Evolutionary conservation across 306 rosid species (phyloP), one percentile per base, ranked within the genome.

Genomic region (Sindora glabra): DNA sequence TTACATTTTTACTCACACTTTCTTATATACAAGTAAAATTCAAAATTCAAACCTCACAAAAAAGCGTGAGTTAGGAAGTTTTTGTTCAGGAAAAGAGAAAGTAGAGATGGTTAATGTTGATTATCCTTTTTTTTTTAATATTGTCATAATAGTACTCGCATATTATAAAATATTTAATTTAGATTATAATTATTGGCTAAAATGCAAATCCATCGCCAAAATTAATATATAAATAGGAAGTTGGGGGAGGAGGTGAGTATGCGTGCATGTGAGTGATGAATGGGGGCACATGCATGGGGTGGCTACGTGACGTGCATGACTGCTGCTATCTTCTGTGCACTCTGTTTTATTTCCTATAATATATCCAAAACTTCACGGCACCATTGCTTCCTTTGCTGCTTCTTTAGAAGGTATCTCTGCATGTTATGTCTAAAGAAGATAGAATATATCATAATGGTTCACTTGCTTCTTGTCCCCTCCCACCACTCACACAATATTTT

Each of bases 211-310:
- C n/a, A n/a, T n/a, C n/a, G n/a, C n/a, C 18, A 16, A 1, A 8
- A n/a, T 51, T 26, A 6, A 26, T n/a, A 3, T 29, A 59, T 23
- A 49, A n/a, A 5, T 21, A 38, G 1, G 44, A 33, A 17, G 0
- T 5, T 1, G 10, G 13, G 16, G 11, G 23, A 33, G 50, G 45
- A 37, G 46, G 49, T 4, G 40, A 4, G 19, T 14, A 12, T 12
- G 49, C 8, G 29, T 62, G 83, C 94, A 86, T 86, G 95, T 86
- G 95, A 73, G 67, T 62, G 86, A 78, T 64, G 85, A 69, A 78
- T 75, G 76, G 23, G 6, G 60, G 85, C 95, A 86, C 95, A 83
- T 86, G 95, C 67, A n/a, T n/a, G n/a, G n/a, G n/a, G n/a, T n/a
- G n/a, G 49, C 11, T 86, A 77, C 81, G 72, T 72, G 85, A 82